Evolutionary conservation across 176 grass and related monocot genomes (phyloP), one percentile per base, ranked within the genome.

Genomic region (Carex myosuroides): DNA sequence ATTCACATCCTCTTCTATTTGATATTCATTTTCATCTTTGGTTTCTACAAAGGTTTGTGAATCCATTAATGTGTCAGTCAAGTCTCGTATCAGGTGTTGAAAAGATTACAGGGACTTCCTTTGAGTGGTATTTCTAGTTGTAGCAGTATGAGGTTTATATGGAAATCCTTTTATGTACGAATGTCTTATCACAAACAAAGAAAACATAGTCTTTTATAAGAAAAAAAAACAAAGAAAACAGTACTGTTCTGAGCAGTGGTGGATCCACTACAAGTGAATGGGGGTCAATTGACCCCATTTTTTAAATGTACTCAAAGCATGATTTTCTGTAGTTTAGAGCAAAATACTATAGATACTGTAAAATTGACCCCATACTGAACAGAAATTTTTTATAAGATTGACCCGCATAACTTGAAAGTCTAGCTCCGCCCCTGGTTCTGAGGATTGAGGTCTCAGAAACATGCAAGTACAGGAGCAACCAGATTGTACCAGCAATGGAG

Each of bases 1-100:
- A 78, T 79, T 70, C 35, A 66, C 35, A 39, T 79, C 85, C 14
- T 56, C 73, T 67, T 86, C 85, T 30, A 55, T 70, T 29, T n/a
- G 46, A 52, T 68, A 35, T 67, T 83, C 80, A 50, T 50, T 67
- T 77, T 29, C 50, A 18, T 77, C 73, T 56, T 77, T 77, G 24
- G 62, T 83, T 83, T 83, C 80, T 30, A 67, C 80, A 54, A 39
- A 83, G 41, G 16, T 68, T 65, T 77, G 73, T 8, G 73, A 2
- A 17, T 77, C 73, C 42, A 37, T 70, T 13, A 56, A 77, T 30
- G 72, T 76, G 72, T 0, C 24, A 16, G 44, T 16, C 48, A 54
- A 76, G 22, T 54, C 71, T 76, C 29, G 13, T 76, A 42, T 54
- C 46, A 29, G 20, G 46, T 76, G 20, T 73, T 73, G 41, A 73